Percentiles rank a stretch among this genome's conserved stretches.
phyloP scores from a whole-genome alignment of 345 rosid species.

The Gossypium raimondii region DNA sequence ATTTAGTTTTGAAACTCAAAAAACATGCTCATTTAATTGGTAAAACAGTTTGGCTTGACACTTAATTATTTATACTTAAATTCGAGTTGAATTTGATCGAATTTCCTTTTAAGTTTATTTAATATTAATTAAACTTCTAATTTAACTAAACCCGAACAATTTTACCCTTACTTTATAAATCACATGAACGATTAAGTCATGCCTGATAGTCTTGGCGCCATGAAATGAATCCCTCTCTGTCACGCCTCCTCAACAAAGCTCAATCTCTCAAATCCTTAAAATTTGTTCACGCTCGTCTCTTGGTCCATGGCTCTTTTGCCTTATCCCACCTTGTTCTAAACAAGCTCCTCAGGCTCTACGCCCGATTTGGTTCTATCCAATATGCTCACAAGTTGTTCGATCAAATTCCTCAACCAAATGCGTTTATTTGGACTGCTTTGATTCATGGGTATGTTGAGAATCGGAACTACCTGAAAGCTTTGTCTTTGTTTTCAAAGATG shows the following conservation, averaged over 20 bases:
- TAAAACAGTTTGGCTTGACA: no score
- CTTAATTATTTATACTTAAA: no score
- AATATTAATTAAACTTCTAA: no score
- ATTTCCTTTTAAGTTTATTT: no score
- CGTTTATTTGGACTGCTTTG: slow-evolving; percentile 29
- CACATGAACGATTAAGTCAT: no score
- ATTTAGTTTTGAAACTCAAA: no score
- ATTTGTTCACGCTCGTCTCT: slow-evolving; percentile 17
- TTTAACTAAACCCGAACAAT: no score
- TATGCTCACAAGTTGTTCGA: slow-evolving; percentile 27
- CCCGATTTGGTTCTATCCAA: slow-evolving; percentile 7
- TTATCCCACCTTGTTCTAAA: slow-evolving; percentile 22
- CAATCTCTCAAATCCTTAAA: slow-evolving; percentile 17
- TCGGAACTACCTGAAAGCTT: slow-evolving; percentile 10
- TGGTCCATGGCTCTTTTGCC: not conserved
- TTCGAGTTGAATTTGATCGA: no score
- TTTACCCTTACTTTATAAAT: no score
- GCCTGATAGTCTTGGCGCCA: slow-evolving; percentile 3
- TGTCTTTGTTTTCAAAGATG: slow-evolving; percentile 19
- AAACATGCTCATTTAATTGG: no score
- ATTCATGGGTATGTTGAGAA: slow-evolving; percentile 29
- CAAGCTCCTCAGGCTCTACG: slow-evolving; percentile 19
- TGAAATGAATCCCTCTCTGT: slow-evolving; percentile 18
- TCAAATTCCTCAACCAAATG: slow-evolving; percentile 32
- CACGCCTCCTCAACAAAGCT: slow-evolving; percentile 13